phyloP scores from a whole-genome alignment of 176 grass and related monocot species.

The Aegilops bicornis region DNA sequence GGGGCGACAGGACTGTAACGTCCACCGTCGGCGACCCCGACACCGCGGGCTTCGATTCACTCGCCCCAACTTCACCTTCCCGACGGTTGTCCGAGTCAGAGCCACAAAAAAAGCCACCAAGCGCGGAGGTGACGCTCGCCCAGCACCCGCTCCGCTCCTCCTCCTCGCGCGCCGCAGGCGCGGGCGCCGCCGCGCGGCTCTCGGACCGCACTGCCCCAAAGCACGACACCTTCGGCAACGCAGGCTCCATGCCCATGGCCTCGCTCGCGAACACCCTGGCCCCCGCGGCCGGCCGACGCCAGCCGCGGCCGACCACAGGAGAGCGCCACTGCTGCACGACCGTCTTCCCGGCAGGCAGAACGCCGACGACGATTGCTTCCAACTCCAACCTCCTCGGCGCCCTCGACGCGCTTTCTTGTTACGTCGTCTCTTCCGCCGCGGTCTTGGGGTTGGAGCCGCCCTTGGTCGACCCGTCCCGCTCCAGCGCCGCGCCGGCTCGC shows the following conservation, averaged over 20 bases:
- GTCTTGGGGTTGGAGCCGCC: conserved; percentile 43
- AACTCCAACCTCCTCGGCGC: background rate
- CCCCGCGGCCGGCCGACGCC: conserved; percentile 21
- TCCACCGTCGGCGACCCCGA: background rate
- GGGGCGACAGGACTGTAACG: background rate
- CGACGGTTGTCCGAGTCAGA: background rate
- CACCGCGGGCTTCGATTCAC: background rate
- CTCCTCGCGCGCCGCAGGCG: background rate
- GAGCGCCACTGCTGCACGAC: conserved; percentile 2
- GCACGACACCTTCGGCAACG: conserved; percentile 50
- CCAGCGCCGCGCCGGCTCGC: conserved; percentile 6
- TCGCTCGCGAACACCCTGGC: conserved; percentile 47
- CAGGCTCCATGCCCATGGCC: conserved; percentile 27
- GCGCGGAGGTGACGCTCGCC: background rate
- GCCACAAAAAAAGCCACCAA: background rate
- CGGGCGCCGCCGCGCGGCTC: background rate
- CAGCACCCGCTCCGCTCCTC: conserved; percentile 24
- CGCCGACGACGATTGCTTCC: background rate
- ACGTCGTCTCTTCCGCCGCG: conserved; percentile 4
- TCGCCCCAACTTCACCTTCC: background rate
- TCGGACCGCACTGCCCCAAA: conserved; percentile 28
- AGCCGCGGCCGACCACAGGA: background rate
- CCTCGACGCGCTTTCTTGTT: background rate
- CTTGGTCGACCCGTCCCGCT: conserved; percentile 39
- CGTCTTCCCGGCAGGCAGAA: conserved; percentile 35